Evolutionary conservation across 129 eudicot genomes (phyloP), one percentile per base, ranked within the genome.

Genomic region (Flaveria ramosissima): DNA sequence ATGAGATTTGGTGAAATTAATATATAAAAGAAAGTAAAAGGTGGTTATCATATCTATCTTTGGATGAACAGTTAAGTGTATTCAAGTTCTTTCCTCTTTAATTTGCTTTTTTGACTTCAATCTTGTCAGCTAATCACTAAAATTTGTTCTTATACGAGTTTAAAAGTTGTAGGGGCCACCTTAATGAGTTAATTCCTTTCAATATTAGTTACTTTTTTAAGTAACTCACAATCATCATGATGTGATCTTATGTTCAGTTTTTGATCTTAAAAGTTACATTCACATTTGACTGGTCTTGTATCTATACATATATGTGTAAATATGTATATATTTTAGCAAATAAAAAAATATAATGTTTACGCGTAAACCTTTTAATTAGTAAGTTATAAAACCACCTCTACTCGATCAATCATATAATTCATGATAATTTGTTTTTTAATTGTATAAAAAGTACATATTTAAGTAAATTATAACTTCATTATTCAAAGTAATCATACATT

Each of bases 151-250:
- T 63, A 78, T 71, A 70, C 78, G 77, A 81, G 79, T 60, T 84
- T 53, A 82, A 86, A 91, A 91, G 89, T 81, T 79, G 91, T 83
- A 83, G 97, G 92, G 88, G 67, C 89, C 79, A 78, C 45, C 64
- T 67, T 80, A 64, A 36, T 36, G 41, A 36, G 41, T 74, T 17
- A 66, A 66, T 77, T 61, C 42, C 46, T 70, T 77, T 80, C 55
- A 73, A 64, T 80, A 71, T 70, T 17, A 81, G 50, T 14, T 48
- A 9, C 77, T 68, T 51, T 27, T 11, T 14, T 62, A 17, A 46
- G 9, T 9, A 72, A 68, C 69, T 55, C 36, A 74, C 78, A 76
- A 43, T 36, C 64, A 79, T 75, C 72, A 80, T 71, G 1, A 59
- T 65, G 57, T 77, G 30, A 86, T 80, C 67, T 74, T 76, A 12